Evolutionary conservation across 148 eudicot species (phyloP).

Genomic region (Dysphania ambrosioides): DNA sequence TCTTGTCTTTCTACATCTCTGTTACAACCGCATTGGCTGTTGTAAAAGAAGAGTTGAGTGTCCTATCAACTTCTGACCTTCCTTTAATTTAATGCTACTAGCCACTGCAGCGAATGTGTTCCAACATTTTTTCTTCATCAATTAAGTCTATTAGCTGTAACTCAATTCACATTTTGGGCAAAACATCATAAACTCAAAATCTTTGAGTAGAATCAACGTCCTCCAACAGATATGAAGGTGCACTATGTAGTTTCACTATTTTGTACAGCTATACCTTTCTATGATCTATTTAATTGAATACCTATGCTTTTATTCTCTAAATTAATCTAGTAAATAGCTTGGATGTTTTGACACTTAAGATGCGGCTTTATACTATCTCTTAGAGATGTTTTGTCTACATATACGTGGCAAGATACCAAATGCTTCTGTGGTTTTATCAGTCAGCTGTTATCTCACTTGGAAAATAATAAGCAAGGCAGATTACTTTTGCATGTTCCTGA

Average conservation of each 20-base stretch:
- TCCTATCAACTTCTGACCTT: not conserved
- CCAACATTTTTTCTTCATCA: not conserved
- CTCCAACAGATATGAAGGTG: not conserved
- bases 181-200: not conserved
- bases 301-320: not conserved
- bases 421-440: too few species aligned
- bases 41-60: not conserved
- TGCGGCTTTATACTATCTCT: not conserved
- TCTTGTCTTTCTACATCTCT: not conserved
- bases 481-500: not conserved
- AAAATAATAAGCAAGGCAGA: not conserved
- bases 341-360: not conserved
- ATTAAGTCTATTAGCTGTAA: not conserved
- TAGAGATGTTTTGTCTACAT: not conserved
- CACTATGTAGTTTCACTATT: too few species aligned
- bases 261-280: not conserved
- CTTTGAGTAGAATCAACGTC: not conserved
- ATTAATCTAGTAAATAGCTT: not conserved
- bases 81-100: too few species aligned
- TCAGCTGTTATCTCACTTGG: not conserved
- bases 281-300: not conserved
- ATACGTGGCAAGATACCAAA: not conserved
- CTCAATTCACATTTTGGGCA: not conserved
- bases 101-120: not conserved
- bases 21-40: not conserved